Evolutionary conservation across 345 rosid genomes (phyloP).

Genomic region (Jatropha curcas): DNA sequence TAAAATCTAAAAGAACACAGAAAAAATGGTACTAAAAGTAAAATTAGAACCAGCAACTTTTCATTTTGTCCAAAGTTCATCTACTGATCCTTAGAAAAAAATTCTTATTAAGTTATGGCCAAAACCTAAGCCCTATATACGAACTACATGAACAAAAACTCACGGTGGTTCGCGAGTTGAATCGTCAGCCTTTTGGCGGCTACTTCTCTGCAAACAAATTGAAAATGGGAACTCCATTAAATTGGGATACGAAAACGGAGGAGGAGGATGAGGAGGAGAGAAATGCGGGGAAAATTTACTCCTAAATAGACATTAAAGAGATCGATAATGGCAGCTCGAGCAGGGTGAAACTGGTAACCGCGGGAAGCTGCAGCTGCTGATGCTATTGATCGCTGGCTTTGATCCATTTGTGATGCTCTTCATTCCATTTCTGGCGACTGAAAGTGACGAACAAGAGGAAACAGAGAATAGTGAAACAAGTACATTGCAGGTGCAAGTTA

Average conservation of each 20-base stretch:
- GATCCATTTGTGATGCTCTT: conserved; percentile 55
- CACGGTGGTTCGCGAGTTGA: conserved; percentile 79
- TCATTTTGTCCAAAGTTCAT: background rate
- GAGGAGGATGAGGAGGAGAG: background rate
- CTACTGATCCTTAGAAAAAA: background rate
- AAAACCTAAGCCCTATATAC: background rate
- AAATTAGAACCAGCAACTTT: background rate
- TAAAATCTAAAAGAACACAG: too few relatives aligned
- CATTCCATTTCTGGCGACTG: conserved; percentile 10
- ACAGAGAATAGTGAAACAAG: too few relatives aligned
- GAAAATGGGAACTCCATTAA: background rate
- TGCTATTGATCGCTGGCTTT: conserved; percentile 55
- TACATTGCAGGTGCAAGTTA: too few relatives aligned
- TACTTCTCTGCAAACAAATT: conserved; percentile 55
- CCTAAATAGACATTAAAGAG: conserved; percentile 93
- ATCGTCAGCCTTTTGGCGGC: conserved; percentile 71
- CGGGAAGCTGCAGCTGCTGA: conserved; percentile 56
- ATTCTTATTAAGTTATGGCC: background rate
- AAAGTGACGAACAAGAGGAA: too few relatives aligned
- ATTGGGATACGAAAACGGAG: background rate
- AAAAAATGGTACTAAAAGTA: background rate
- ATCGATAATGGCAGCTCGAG: conserved; percentile 71
- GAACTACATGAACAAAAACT: conserved; percentile 24
- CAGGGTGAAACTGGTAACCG: conserved; percentile 72
- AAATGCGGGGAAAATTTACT: conserved; percentile 28